Conservation (phyloP, 2,329 filamentous ascomycete species). For the Apiospora koreana region DNA sequence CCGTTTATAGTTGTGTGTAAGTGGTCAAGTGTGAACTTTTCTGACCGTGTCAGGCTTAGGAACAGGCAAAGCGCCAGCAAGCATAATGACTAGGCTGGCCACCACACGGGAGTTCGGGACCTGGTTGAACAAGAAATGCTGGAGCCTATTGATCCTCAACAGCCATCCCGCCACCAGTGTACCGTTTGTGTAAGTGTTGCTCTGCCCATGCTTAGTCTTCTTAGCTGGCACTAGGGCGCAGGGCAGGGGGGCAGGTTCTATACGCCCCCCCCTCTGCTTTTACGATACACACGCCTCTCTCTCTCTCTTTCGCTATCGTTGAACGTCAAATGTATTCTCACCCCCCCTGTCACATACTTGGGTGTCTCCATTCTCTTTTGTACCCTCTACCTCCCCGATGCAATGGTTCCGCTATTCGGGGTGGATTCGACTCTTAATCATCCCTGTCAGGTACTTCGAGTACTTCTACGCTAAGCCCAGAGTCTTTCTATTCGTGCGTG, state of each 20-base stretch:
- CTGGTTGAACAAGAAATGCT: constrained; percentile 15
- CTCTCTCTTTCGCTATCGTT: too few relatives aligned
- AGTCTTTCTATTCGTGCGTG: not conserved
- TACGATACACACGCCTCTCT: not conserved
- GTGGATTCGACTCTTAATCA: constrained; percentile 5
- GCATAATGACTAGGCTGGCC: not conserved
- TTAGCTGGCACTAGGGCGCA: constrained; percentile 9
- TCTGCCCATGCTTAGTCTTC: constrained; percentile 8
- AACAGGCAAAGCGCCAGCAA: constrained; percentile 3
- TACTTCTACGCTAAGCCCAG: constrained; percentile 10
- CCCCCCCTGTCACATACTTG: not conserved
- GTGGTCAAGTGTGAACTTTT: constrained; percentile 3
- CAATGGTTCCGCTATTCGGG: not conserved
- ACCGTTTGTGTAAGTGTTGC: not conserved
- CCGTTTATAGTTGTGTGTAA: not conserved
- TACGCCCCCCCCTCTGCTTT: constrained; percentile 1
- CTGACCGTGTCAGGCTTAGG: not conserved
- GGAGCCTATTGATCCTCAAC: constrained; percentile 17
- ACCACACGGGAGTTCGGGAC: constrained; percentile 9
- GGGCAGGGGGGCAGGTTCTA: constrained; percentile 4
- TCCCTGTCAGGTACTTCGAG: constrained; percentile 7
- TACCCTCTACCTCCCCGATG: constrained; percentile 14
- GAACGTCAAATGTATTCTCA: not conserved
- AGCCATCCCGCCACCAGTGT: constrained; percentile 12
- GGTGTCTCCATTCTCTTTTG: not conserved